These are phyloP conservation scores for Fusarium ramigenum DNA, from an alignment of 2,329 filamentous ascomycete species.

Conservation along the genomic window DNA sequence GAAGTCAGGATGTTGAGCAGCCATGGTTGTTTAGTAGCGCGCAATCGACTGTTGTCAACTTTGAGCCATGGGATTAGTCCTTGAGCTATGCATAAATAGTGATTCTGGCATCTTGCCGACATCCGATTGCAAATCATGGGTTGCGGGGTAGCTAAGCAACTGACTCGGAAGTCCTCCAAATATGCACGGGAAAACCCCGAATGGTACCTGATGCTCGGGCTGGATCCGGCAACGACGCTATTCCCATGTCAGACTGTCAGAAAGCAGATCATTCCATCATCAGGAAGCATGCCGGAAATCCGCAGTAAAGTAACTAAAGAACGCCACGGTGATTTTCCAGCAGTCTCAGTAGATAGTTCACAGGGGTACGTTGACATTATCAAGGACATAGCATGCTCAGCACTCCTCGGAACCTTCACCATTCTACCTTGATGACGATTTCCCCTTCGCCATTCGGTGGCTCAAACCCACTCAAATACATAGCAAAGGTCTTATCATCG, in stretches of 20 bases:
- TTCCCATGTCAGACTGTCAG: neutral
- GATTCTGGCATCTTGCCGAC: neutral
- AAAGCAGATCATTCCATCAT: neutral
- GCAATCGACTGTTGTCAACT: rapidly evolving
- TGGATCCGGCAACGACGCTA: neutral
- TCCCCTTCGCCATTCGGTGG: constrained; percentile 6
- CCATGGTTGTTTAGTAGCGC: neutral
- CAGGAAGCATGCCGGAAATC: no score
- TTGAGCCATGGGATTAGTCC: no score
- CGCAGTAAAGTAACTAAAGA: neutral
- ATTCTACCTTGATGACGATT: neutral
- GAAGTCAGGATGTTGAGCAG: neutral
- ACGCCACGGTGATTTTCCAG: rapidly evolving
- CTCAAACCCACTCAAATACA: neutral
- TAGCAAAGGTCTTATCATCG: neutral
- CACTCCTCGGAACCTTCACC: no score
- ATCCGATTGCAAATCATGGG: neutral
- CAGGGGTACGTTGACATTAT: rapidly evolving
- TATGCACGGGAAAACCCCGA: neutral
- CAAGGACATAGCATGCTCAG: neutral
- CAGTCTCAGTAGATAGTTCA: neutral
- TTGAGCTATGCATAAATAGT: neutral
- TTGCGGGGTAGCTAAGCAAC: neutral
- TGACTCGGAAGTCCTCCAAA: neutral
- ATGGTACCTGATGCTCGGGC: neutral